Evolutionary conservation across 2,329 filamentous ascomycete genomes (phyloP).

Genomic region (Hypocreales sp.): DNA sequence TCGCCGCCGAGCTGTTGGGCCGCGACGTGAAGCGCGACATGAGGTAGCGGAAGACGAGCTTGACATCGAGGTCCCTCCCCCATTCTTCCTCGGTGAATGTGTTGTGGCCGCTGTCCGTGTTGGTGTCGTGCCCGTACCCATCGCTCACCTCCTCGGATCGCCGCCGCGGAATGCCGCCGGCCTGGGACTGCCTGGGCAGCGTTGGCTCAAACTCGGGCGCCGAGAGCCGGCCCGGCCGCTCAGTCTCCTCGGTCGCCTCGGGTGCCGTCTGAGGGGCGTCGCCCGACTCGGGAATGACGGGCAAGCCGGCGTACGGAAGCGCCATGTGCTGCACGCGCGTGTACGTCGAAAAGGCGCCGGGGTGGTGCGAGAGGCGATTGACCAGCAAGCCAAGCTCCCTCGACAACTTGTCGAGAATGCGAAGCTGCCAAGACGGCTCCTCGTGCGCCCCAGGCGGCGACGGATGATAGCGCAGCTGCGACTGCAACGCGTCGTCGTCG

Average conservation of each 20-base stretch:
- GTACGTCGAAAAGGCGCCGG: conserved; percentile 80
- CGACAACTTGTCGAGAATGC: conserved; percentile 70
- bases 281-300: conserved; percentile 41
- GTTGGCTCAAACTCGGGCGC: conserved; percentile 32
- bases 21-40: conserved; percentile 54
- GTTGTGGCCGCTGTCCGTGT: conserved; percentile 9
- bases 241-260: conserved; percentile 8
- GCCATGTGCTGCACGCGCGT: conserved; percentile 45
- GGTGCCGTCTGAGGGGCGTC: conserved; percentile 15
- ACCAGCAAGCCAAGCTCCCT: conserved; percentile 75
- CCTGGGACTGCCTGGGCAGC: conserved; percentile 19
- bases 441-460: conserved; percentile 15
- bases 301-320: conserved; percentile 65
- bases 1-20: conserved; percentile 23
- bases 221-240: conserved; percentile 8
- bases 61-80: conserved; percentile 83
- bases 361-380: conserved; percentile 63
- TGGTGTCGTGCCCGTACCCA: conserved; percentile 9
- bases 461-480: conserved; percentile 16
- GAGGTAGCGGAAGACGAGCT: conserved; percentile 81
- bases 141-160: conserved; percentile 8
- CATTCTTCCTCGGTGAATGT: conserved; percentile 63
- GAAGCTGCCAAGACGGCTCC: conserved; percentile 53
- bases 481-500: conserved; percentile 29
- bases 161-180: conserved; percentile 20